A percentile compares a stretch with the other conserved stretches of the same genome.
phyloP scores from a whole-genome alignment of 225 moss, liverwort and hornwort genomes.

The Pseudisothecium myosuroides region DNA sequence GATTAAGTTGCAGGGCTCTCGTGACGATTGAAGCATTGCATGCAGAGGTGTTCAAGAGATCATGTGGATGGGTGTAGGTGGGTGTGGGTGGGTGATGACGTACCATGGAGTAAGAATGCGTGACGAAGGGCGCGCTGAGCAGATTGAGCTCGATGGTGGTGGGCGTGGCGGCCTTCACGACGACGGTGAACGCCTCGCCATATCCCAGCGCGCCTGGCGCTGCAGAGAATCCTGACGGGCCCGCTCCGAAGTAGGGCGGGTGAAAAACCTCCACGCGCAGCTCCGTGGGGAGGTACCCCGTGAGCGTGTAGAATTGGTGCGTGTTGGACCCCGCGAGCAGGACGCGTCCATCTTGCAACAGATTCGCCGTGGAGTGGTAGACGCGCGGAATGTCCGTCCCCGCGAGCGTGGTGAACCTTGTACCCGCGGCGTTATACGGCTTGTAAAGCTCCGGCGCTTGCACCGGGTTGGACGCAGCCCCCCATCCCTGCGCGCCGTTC shows the following conservation, averaged over 20 bases:
- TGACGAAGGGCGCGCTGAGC: constrained; percentile 27
- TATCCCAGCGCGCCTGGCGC: constrained; percentile 2
- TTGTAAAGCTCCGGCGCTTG: constrained; percentile 36
- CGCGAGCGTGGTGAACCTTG: constrained; percentile 30
- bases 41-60: not conserved
- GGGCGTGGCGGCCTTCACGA: constrained; percentile 20
- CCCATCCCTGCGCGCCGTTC: constrained; percentile 52
- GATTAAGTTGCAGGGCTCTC: not conserved
- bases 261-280: constrained; percentile 34
- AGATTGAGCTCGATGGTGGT: constrained; percentile 22
- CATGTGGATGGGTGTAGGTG: not conserved
- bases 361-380: constrained; percentile 47
- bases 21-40: not conserved
- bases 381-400: constrained; percentile 31
- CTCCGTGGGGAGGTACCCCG: constrained; percentile 32
- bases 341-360: constrained; percentile 24
- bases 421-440: constrained; percentile 2
- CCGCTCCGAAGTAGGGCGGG: constrained; percentile 22
- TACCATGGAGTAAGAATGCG: constrained; percentile 46
- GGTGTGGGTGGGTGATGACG: not conserved
- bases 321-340: constrained; percentile 47
- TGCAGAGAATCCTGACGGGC: not conserved
- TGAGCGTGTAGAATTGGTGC: constrained; percentile 43
- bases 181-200: constrained; percentile 20
- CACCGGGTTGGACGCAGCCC: constrained; percentile 28